Evolutionary conservation across 305 asterid species (phyloP).

Genomic region (Fraxinus angustifolia): DNA sequence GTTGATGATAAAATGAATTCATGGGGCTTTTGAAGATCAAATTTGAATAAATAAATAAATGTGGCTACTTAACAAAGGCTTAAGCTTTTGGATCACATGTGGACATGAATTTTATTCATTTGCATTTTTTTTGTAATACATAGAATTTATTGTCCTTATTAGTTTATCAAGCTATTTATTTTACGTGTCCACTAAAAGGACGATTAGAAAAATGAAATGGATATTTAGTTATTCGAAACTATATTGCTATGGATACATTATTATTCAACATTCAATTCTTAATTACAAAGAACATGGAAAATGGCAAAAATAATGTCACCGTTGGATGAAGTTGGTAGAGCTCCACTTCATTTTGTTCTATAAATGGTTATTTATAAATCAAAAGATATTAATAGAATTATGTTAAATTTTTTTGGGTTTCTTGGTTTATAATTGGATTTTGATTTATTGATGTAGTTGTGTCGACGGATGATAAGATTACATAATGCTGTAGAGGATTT

Average conservation of each 20-base stretch:
- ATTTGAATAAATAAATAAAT: too few relatives aligned
- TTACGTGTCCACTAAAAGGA: too few relatives aligned
- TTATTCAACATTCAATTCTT: not conserved
- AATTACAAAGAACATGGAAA: constrained; percentile 84
- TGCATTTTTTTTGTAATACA: not conserved
- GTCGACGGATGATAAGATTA: constrained; percentile 69
- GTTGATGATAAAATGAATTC: not conserved
- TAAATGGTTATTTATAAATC: not conserved
- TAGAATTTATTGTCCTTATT: not conserved
- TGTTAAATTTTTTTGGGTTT: not conserved
- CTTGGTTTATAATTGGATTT: constrained; percentile 20
- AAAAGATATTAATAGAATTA: not conserved
- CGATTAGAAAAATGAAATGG: too few relatives aligned
- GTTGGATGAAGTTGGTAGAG: constrained; percentile 69
- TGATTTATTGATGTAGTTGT: constrained; percentile 48
- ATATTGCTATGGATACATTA: not conserved
- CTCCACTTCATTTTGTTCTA: not conserved
- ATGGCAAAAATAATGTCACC: constrained; percentile 66
- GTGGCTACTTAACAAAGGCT: too few relatives aligned
- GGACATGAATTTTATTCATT: not conserved
- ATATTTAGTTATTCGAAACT: too few relatives aligned
- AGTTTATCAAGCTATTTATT: too few relatives aligned
- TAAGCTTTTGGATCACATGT: not conserved
- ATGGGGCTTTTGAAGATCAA: not conserved
- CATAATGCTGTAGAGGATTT: constrained; percentile 78